Evolutionary conservation across 345 rosid species (phyloP).

Genomic region (Gossypium sturtianum): DNA sequence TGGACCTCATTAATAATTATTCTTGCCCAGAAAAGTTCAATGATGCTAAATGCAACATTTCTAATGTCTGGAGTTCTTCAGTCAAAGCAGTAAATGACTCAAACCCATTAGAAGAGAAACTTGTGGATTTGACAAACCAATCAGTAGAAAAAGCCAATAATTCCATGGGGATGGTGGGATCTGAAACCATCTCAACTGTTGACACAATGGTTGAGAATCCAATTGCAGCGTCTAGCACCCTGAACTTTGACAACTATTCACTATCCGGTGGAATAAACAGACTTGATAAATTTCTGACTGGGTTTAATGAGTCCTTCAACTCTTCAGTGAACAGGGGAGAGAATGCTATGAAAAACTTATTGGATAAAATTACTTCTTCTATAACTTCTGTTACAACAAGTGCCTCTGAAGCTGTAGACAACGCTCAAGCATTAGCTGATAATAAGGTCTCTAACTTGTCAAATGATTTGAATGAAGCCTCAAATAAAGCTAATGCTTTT

Average conservation of each 20-base stretch:
- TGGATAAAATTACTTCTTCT: conserved; percentile 53
- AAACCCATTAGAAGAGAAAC: conserved; percentile 27
- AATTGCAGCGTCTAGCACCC: conserved; percentile 30
- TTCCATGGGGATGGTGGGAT: conserved; percentile 28
- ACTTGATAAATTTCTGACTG: conserved; percentile 44
- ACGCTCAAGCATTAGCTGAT: conserved; percentile 42
- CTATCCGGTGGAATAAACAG: conserved; percentile 32
- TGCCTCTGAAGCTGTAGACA: conserved; percentile 59
- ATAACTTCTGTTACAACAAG: conserved; percentile 44
- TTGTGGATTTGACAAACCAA: conserved; percentile 25
- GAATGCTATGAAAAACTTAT: conserved; percentile 41
- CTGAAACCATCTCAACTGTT: conserved; percentile 30
- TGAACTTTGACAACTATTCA: conserved; percentile 32
- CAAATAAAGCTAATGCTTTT: conserved; percentile 43
- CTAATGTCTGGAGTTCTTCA: conserved; percentile 33
- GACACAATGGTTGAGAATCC: conserved; percentile 34
- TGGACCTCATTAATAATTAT: conserved; percentile 15
- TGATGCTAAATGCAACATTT: conserved; percentile 27
- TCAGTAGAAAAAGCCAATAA: conserved; percentile 32
- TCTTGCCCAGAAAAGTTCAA: conserved; percentile 28
- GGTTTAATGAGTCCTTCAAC: conserved; percentile 39
- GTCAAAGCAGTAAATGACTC: conserved; percentile 19
- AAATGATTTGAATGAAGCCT: conserved; percentile 47
- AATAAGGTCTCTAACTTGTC: conserved; percentile 45
- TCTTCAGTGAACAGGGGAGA: conserved; percentile 54